Percentiles rank a stretch among this genome's conserved stretches.
phyloP scores from a whole-genome alignment of 2,329 filamentous ascomycete species.

The Verticillium albo-atrum region DNA sequence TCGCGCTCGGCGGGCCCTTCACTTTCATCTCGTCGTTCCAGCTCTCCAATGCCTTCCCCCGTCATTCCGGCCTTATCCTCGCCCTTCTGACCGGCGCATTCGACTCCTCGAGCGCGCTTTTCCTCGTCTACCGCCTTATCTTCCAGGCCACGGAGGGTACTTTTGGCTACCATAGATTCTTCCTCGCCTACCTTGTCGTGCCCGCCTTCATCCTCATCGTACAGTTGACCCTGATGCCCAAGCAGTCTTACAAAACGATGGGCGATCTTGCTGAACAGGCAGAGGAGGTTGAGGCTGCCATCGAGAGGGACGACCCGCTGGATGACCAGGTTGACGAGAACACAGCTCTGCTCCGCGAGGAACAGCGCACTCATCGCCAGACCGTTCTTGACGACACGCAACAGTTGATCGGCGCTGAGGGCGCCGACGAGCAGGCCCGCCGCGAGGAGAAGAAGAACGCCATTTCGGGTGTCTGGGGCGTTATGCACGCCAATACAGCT shows the following conservation, averaged over 20 bases:
- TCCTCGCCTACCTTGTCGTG: constrained; percentile 66
- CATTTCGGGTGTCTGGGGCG: constrained; percentile 78
- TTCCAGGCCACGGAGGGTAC: constrained; percentile 52
- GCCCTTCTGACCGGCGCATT: constrained; percentile 78
- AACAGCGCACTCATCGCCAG: constrained; percentile 56
- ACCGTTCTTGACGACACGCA: constrained; percentile 67
- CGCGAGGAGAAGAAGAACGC: constrained; percentile 67
- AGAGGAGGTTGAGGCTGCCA: constrained; percentile 42
- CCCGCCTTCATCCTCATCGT: constrained; percentile 61
- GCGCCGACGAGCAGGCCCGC: constrained; percentile 58
- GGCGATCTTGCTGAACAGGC: constrained; percentile 76
- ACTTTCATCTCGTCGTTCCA: constrained; percentile 82
- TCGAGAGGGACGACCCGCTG: constrained; percentile 22
- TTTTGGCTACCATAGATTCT: constrained; percentile 65
- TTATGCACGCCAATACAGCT: constrained; percentile 70
- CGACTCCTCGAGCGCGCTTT: constrained; percentile 75
- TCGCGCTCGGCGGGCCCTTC: constrained; percentile 76
- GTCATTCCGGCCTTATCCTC: constrained; percentile 71
- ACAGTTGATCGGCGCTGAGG: constrained; percentile 61
- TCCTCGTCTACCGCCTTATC: constrained; percentile 67
- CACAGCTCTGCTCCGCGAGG: constrained; percentile 48
- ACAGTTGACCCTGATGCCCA: constrained; percentile 69
- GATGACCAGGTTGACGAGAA: constrained; percentile 58
- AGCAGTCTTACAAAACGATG: constrained; percentile 76
- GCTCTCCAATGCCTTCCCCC: constrained; percentile 78